Base-by-base conservation (phyloP, 2,329 filamentous ascomycete genomes). In the Sclerotinia subarctica region DNA sequence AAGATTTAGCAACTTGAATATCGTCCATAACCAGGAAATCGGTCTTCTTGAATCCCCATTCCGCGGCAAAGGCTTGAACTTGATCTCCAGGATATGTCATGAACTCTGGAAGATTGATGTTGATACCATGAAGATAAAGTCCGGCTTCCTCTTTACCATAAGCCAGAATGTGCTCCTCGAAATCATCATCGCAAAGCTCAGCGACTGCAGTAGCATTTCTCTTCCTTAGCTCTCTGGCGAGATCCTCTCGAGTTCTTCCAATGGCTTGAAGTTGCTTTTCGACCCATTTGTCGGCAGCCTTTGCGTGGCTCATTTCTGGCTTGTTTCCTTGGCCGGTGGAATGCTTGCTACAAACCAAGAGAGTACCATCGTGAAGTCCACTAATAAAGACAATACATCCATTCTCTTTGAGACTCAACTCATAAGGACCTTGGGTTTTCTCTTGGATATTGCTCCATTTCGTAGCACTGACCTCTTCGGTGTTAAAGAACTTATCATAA, bases 401-500 rank as follows among this genome's bases (percentile, higher is more conserved):
- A 76, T 99, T 99, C 80, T 99, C 95, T 81, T 99, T 99, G 64
- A 98, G 87, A 68, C 93, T 98, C 67, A 99, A 82, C 80, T 99
- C 95, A 75, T 98, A 99, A 0, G 95, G 95, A 0, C 93, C 93
- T 71, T 87, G 82, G 0, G 95, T 98, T 67, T 90, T 85, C 38
- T 80, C 79, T 76, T 90, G 83, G 69, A 99, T 92, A 75, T 90
- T 91, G 21, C 82, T 79, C 95, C 95, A 99, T 74, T 89, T 85
- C 4, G 95, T 99, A 72, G 90, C 87, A 58, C 82, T 79, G 10
- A 96, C 90, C 80, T 99, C 95, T 63, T 87, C 86, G 52, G 92
- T 85, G 75, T 99, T 99, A 86, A 99, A 99, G 82, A 99, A 99
- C 80, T 99, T 99, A 83, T 99, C 94, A 80, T 99, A 99, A 64